phyloP scores from a whole-genome alignment of 1,139 yeast species.

The Candida tetrigidarum region DNA sequence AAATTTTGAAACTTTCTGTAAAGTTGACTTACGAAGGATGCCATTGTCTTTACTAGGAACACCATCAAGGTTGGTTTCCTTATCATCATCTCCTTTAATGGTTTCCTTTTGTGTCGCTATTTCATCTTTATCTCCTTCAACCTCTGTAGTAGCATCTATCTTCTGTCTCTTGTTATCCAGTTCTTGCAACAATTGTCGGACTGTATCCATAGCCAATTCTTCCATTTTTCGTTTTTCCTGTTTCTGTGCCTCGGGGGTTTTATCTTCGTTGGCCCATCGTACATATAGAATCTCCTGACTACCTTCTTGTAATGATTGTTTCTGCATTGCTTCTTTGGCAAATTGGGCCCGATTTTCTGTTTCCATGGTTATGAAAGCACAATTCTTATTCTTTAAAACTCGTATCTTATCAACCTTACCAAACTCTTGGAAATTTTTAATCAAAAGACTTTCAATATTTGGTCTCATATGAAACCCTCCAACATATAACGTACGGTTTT shows the following conservation, averaged over 20 bases:
- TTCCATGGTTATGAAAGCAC: conserved; percentile 79
- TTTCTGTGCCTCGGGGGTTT: conserved; percentile 69
- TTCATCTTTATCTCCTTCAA: conserved; percentile 14
- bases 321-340: conserved; percentile 92
- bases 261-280: conserved; percentile 92
- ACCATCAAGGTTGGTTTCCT: no score
- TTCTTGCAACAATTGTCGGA: conserved; percentile 28
- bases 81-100: not conserved
- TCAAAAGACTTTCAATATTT: conserved; percentile 31
- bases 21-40: conserved; percentile 14
- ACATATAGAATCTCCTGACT: conserved; percentile 65
- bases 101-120: not conserved
- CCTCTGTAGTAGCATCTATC: conserved; percentile 12
- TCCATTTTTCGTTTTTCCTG: conserved; percentile 49
- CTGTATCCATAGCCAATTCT: conserved; percentile 38
- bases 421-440: conserved; percentile 67
- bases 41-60: conserved; percentile 9
- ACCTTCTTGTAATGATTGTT: conserved; percentile 63
- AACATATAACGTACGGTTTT: conserved; percentile 76
- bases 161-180: conserved; percentile 12
- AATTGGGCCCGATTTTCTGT: conserved; percentile 82
- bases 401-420: conserved; percentile 77
- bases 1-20: conserved; percentile 15
- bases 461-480: conserved; percentile 59
- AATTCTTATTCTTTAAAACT: conserved; percentile 62